Evolutionary conservation across 495 filamentous ascomycete genomes (phyloP).

Genomic region (Penicillium subrubescens): DNA sequence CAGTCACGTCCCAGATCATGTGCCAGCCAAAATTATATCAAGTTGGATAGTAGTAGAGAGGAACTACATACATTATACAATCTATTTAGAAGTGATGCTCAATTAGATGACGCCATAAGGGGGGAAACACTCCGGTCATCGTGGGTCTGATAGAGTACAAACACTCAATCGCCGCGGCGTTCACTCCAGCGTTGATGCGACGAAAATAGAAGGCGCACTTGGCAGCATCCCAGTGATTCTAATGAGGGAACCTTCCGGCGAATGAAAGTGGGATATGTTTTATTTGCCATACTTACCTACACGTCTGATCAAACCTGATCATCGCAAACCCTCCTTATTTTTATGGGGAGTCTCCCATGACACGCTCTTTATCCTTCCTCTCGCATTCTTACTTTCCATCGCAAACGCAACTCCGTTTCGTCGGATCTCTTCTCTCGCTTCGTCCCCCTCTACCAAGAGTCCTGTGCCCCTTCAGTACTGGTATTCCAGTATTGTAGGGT

Average conservation of each 20-base stretch:
- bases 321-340: not conserved
- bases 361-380: constrained; percentile 3
- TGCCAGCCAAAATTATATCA: constrained; percentile 6
- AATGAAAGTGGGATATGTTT: not conserved
- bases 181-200: not conserved
- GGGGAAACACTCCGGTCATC: not conserved
- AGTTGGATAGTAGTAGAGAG: not conserved
- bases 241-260: not conserved
- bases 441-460: not conserved
- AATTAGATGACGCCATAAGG: too few species aligned
- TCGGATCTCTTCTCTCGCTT: constrained; percentile 10
- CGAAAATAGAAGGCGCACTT: not conserved
- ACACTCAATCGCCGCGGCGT: not conserved
- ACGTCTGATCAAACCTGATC: not conserved
- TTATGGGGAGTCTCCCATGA: not conserved
- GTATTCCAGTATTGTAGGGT: not conserved
- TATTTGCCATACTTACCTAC: not conserved
- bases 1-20: constrained; percentile 26
- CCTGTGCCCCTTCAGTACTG: constrained; percentile 5
- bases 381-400: not conserved
- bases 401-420: not conserved
- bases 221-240: not conserved
- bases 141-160: not conserved
- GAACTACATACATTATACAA: not conserved
- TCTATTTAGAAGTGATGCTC: not conserved